phyloP scores from a whole-genome alignment of 1,284 basidiomycete species.

The Grifola frondosa region DNA sequence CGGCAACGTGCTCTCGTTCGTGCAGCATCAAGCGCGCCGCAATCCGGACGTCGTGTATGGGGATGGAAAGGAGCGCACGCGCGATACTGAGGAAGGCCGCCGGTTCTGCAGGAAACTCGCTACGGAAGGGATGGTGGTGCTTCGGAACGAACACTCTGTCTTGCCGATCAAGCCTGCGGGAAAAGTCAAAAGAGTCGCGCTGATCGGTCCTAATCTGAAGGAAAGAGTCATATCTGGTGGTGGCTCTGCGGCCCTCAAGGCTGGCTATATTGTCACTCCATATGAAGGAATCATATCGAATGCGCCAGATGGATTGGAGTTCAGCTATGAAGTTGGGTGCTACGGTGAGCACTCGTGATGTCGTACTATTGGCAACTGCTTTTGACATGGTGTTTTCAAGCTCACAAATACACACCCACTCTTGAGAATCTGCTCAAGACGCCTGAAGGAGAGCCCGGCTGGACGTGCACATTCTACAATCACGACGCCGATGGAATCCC shows the following conservation, averaged over 20 bases:
- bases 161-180: conserved; percentile 37
- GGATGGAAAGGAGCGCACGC: conserved; percentile 58
- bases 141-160: conserved; percentile 62
- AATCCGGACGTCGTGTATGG: conserved; percentile 66
- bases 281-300: conserved; percentile 55
- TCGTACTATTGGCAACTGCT: background rate
- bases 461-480: conserved; percentile 62
- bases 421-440: conserved; percentile 55
- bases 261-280: conserved; percentile 51
- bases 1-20: conserved; percentile 51
- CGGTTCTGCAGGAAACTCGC: conserved; percentile 59
- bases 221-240: conserved; percentile 49
- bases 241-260: conserved; percentile 47
- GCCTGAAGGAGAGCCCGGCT: conserved; percentile 51
- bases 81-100: conserved; percentile 55
- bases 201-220: conserved; percentile 48
- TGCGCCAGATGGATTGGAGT: conserved; percentile 43
- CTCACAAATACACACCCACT: conserved; percentile 60
- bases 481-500: conserved; percentile 49
- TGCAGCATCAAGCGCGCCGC: conserved; percentile 56
- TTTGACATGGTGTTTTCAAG: conserved; percentile 29
- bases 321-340: conserved; percentile 57
- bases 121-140: conserved; percentile 63
- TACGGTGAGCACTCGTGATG: conserved; percentile 44
- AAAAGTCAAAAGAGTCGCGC: conserved; percentile 38